Evolutionary conservation across 495 filamentous ascomycete species (phyloP), one percentile per base, ranked within the genome.

Genomic region (Hamigera avellanea): DNA sequence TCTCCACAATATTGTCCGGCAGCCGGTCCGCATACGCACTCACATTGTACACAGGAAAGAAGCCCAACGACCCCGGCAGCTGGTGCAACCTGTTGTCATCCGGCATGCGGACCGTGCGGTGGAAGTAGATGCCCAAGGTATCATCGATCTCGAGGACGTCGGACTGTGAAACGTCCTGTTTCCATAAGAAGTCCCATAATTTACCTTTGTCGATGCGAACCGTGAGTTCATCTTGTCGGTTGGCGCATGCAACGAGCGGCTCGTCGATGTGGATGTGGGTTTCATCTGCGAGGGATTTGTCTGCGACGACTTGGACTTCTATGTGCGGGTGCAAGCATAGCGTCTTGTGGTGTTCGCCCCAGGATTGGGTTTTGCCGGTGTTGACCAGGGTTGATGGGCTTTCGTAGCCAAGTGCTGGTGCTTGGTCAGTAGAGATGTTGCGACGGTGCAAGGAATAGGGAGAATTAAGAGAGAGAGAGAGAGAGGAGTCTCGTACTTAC

Each of bases 51-150:
- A 73, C 43, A 5, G 64, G 62, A 37, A 70, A 71, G 0, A 13
- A 30, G 1, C 62, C 64, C 8, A 65, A 43, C 14, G 18, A 27
- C 0, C 57, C 57, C 0, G 62, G 66, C 1, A 72, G 57, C 5
- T 56, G 26, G 13, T 52, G 46, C n/a, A 26, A 37, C 1, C 41
- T 38, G 0, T 39, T 32, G 21, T 63, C 52, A 31, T 73, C 68
- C 0, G 64, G 59, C 6, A 73, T 54, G 14, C 68, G 57, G 14
- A 71, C 46, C 4, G 62, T 71, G 14, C 66, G 57, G 9, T 57
- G 36, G 39, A 73, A 56, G 29, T 23, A 33, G 23, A 47, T 41
- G 8, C 30, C 14, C 1, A 50, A 19, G 7, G 8, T 1, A 10
- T 18, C 13, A 32, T 32, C 29, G 16, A 14, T 12, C 29, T 32